These are phyloP conservation scores for Fusarium pseudocircinatum DNA, from an alignment of 2,329 filamentous ascomycete species.

Conservation along the genomic window DNA sequence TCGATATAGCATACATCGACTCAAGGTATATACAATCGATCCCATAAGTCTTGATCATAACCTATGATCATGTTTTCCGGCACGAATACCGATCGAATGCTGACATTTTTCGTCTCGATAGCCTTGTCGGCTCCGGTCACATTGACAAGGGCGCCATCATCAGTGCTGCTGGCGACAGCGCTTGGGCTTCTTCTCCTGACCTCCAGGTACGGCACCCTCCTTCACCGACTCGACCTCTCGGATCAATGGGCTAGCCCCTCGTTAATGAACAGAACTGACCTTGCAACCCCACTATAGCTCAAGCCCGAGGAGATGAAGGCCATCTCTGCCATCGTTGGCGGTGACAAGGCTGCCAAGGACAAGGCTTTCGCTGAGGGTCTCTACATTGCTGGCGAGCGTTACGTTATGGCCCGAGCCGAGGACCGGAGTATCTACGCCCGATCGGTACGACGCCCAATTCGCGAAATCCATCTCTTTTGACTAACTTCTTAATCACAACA, in stretches of 20 bases:
- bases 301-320: slow-evolving; percentile 66
- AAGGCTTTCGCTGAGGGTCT: slow-evolving; percentile 78
- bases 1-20: slow-evolving; percentile 59
- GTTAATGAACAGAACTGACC: slow-evolving; percentile 15
- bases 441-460: slow-evolving; percentile 67
- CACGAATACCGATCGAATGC: slow-evolving; percentile 30
- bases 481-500: slow-evolving; percentile 39
- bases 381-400: slow-evolving; percentile 80
- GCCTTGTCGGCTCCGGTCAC: slow-evolving; percentile 81
- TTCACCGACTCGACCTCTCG: not conserved
- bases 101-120: slow-evolving; percentile 51
- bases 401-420: slow-evolving; percentile 78
- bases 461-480: not conserved
- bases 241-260: not conserved
- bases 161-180: slow-evolving; percentile 80
- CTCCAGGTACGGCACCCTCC: slow-evolving; percentile 72
- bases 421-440: slow-evolving; percentile 85
- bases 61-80: not conserved
- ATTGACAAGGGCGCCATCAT: slow-evolving; percentile 88
- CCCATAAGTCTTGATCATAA: not conserved
- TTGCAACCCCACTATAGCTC: slow-evolving; percentile 40
- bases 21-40: slow-evolving; percentile 53
- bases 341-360: slow-evolving; percentile 61
- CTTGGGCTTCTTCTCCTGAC: slow-evolving; percentile 76
- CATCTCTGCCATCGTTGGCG: slow-evolving; percentile 63